These are phyloP conservation scores for Aspergillus aculeatinus DNA, from an alignment of 2,329 filamentous ascomycete genomes.

Conservation along the genomic window DNA sequence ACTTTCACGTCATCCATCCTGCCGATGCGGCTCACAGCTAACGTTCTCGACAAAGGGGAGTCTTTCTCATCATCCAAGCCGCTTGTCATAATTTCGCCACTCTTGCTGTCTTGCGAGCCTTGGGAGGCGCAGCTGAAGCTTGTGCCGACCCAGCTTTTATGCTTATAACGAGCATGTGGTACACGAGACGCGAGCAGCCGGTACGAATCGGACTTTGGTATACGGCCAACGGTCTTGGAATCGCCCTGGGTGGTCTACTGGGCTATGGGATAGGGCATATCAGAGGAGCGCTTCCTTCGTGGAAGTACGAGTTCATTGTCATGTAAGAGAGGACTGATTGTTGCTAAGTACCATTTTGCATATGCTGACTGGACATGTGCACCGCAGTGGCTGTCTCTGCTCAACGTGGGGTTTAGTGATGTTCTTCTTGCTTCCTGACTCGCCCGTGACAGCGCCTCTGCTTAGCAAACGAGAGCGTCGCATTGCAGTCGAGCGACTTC, in stretches of 20 bases:
- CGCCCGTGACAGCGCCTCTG: slow-evolving; percentile 55
- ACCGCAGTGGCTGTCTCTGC: slow-evolving; percentile 51
- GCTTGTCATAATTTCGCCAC: slow-evolving; percentile 56
- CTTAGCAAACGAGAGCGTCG: slow-evolving; percentile 53
- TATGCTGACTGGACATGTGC: slow-evolving; percentile 2
- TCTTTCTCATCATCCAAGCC: slow-evolving; percentile 54
- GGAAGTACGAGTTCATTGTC: slow-evolving; percentile 70
- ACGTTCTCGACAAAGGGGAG: slow-evolving; percentile 32
- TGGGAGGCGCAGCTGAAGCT: slow-evolving; percentile 59
- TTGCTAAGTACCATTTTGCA: neutral
- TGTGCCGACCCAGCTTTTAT: slow-evolving; percentile 62
- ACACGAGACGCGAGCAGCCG: slow-evolving; percentile 62
- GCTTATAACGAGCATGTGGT: slow-evolving; percentile 66
- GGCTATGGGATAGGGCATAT: slow-evolving; percentile 63
- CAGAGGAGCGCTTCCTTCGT: slow-evolving; percentile 56
- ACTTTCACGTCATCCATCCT: too few relatives aligned
- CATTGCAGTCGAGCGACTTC: slow-evolving; percentile 56
- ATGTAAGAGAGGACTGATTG: slow-evolving; percentile 38
- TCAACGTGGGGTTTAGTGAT: slow-evolving; percentile 60
- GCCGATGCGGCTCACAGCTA: neutral
- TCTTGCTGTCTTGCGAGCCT: slow-evolving; percentile 56
- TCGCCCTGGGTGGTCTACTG: slow-evolving; percentile 57
- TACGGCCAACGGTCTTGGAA: slow-evolving; percentile 58
- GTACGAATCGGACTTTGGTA: slow-evolving; percentile 61
- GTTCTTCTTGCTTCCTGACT: slow-evolving; percentile 58